These are phyloP conservation scores for Coelastrella sp. DNA, from an alignment of 139 green algal species.

Conservation along the genomic window DNA sequence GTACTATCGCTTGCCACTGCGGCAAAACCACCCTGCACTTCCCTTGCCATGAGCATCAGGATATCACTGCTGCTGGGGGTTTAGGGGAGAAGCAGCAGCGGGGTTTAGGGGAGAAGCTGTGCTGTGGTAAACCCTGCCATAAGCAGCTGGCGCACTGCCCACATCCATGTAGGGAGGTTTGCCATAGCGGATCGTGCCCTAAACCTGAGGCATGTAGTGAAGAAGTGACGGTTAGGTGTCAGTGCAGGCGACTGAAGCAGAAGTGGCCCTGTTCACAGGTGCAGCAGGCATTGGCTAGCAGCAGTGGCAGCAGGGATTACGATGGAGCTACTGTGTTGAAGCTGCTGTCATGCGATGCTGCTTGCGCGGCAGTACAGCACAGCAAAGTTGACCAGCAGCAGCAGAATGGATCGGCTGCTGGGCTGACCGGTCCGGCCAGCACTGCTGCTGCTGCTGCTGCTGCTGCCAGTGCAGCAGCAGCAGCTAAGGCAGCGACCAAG, in stretches of 20 bases:
- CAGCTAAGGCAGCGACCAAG: constrained; percentile 34
- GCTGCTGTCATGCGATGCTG: constrained; percentile 71
- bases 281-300: constrained; percentile 56
- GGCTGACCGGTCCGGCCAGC: background rate
- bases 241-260: constrained; percentile 72
- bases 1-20: constrained; percentile 68
- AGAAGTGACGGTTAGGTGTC: constrained; percentile 78
- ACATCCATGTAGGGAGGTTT: constrained; percentile 72
- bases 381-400: constrained; percentile 14
- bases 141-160: constrained; percentile 67
- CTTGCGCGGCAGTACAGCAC: constrained; percentile 56
- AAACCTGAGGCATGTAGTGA: constrained; percentile 56
- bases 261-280: constrained; percentile 75
- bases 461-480: background rate
- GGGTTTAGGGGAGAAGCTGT: too few relatives aligned
- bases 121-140: constrained; percentile 77
- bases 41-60: constrained; percentile 59
- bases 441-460: background rate
- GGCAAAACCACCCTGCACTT: constrained; percentile 74
- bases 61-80: background rate
- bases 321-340: constrained; percentile 58
- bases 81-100: too few relatives aligned
- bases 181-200: constrained; percentile 74
- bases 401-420: too few relatives aligned
- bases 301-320: constrained; percentile 12